Conservation (phyloP, 1,284 basidiomycete genomes). For the Rhodotorula sp. region DNA sequence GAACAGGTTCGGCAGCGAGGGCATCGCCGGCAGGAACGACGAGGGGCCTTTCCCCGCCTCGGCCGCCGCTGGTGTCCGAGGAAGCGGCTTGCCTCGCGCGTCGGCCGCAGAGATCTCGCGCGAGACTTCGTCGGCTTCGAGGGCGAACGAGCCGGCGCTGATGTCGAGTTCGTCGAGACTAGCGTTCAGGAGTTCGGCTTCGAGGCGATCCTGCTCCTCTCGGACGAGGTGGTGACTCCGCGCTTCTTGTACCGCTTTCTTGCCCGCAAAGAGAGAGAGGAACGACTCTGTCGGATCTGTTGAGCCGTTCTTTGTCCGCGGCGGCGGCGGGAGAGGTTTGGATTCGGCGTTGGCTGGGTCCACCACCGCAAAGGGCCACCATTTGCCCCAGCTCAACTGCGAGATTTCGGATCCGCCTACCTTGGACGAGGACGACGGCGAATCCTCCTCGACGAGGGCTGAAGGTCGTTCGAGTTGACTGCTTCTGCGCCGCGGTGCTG, state of each 20-base stretch:
- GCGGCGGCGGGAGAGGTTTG: not conserved
- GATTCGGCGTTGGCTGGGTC: conserved; percentile 3
- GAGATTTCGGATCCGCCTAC: not conserved
- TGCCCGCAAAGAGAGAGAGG: conserved; percentile 32
- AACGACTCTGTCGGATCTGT: not conserved
- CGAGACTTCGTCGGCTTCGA: not conserved
- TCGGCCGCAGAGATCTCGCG: not conserved
- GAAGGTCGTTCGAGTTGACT: conserved; percentile 2
- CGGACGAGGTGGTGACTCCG: not conserved
- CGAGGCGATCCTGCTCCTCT: conserved; percentile 15
- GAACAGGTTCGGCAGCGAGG: not conserved
- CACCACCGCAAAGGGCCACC: conserved; percentile 39
- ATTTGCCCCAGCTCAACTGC: conserved; percentile 31
- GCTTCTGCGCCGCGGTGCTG: not conserved
- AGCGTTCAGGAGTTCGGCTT: conserved; percentile 23
- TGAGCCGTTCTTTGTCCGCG: conserved; percentile 3
- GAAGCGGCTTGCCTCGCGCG: conserved; percentile 18
- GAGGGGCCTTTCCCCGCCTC: not conserved
- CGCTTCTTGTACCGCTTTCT: conserved; percentile 11
- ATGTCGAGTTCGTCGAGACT: conserved; percentile 15
- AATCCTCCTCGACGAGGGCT: not conserved
- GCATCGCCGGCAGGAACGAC: conserved; percentile 8
- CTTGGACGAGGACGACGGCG: not conserved
- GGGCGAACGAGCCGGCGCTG: not conserved
- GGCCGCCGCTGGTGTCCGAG: not conserved